Percentiles rank a stretch among this genome's conserved stretches.
Evolutionary conservation across 2,329 filamentous ascomycete species (phyloP).

Genomic region (Alternaria hordeiaustralica): DNA sequence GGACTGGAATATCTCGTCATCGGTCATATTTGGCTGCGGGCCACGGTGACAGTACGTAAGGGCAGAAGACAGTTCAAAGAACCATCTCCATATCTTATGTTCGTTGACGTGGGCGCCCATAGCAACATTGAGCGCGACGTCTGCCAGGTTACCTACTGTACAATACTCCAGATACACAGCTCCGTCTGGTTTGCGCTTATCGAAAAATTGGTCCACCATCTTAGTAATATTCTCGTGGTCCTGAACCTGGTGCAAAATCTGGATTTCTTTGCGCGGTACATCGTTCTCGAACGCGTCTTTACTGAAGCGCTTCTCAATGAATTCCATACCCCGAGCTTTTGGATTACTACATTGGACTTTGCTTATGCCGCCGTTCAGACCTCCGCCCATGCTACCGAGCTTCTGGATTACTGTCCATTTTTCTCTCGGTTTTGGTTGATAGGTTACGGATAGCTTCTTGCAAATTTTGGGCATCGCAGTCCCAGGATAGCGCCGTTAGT

Average conservation of each 20-base stretch:
- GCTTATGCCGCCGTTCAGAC: conserved; percentile 13
- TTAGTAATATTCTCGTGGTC: conserved; percentile 12
- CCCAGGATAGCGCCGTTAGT: background rate
- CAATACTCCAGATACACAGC: conserved; percentile 27
- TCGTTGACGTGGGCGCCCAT: conserved; percentile 7
- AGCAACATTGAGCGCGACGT: background rate
- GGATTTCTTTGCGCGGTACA: conserved; percentile 15
- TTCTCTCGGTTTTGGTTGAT: background rate
- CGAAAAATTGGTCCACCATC: conserved; percentile 22
- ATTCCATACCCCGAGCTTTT: background rate
- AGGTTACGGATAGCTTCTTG: conserved; percentile 1
- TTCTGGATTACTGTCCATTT: background rate
- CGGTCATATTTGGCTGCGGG: conserved; percentile 2
- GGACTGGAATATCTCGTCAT: conserved; percentile 5
- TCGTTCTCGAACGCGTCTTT: background rate
- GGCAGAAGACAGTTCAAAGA: conserved; percentile 15
- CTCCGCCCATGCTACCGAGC: conserved; percentile 9
- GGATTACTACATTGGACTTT: conserved; percentile 5
- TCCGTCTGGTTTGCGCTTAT: background rate
- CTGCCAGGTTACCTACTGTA: conserved; percentile 9
- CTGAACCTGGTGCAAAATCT: conserved; percentile 14
- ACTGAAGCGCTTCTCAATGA: conserved; percentile 23
- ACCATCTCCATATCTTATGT: conserved; percentile 24
- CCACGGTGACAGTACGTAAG: conserved; percentile 23
- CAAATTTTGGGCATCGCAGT: conserved; percentile 1